Percentiles rank a stretch among this genome's conserved stretches.
These are phyloP conservation scores for Scenedesmus sp. DNA, from an alignment of 163 green algal genomes.

Conservation along the genomic window DNA sequence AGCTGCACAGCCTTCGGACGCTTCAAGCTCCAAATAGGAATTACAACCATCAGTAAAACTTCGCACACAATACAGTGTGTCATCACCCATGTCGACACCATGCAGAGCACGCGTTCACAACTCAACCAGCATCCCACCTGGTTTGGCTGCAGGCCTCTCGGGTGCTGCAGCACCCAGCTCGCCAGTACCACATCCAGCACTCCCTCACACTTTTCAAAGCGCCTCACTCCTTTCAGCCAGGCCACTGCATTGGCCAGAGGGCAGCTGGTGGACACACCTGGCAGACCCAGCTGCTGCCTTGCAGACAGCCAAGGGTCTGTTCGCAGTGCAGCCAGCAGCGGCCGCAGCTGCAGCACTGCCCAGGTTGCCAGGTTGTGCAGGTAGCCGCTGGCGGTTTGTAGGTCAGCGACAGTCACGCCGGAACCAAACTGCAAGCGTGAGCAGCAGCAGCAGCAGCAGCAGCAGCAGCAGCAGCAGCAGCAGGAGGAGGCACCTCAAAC, in stretches of 20 bases:
- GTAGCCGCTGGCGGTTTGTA: not conserved
- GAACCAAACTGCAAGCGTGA: slow-evolving; percentile 10
- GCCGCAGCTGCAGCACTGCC: not conserved
- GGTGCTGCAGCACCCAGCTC: slow-evolving; percentile 26
- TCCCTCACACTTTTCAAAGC: not conserved
- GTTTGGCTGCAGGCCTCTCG: not conserved
- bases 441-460: no score
- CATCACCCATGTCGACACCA: no score
- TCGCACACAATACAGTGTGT: not conserved
- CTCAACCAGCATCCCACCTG: not conserved
- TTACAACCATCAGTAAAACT: not conserved
- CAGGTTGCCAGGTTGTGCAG: not conserved
- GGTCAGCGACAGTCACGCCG: not conserved
- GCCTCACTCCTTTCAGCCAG: slow-evolving; percentile 4
- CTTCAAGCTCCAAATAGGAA: no score
- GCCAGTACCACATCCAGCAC: not conserved
- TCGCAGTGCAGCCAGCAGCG: not conserved
- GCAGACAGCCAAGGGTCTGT: not conserved
- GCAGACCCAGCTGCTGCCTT: not conserved
- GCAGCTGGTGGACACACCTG: not conserved
- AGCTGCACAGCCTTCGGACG: no score
- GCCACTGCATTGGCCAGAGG: not conserved
- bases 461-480: no score
- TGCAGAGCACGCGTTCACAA: no score
- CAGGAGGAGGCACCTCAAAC: not conserved